Evolutionary conservation across 2,329 filamentous ascomycete species (phyloP), one percentile per base, ranked within the genome.

Genomic region (Endothia cerciana): DNA sequence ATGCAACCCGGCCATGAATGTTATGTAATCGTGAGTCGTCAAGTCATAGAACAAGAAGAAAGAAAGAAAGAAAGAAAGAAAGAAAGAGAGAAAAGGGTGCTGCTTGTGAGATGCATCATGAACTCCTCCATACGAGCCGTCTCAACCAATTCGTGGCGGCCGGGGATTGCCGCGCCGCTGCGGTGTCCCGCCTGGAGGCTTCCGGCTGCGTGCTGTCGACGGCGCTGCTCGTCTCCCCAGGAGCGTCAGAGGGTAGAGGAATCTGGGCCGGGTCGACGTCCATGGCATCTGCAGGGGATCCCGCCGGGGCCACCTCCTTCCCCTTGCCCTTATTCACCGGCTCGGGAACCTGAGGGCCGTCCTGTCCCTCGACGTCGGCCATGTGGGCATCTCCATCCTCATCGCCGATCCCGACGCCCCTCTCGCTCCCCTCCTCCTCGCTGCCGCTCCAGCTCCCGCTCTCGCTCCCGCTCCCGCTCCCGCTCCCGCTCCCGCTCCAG

Each of bases 81-180:
- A n/a, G n/a, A n/a, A n/a, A n/a, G n/a, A n/a, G n/a, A n/a, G n/a
- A n/a, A 63, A 81, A 4, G 28, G 22, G 22, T 79, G 67, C 82
- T 51, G 17, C 25, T 45, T 25, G 77, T 60, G 36, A 83, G 68
- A 25, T 80, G 75, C 66, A 78, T 79, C 13, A 81, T 73, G 68
- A 85, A 82, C 30, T 81, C 74, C 49, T 76, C 71, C 73, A 76
- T 38, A 55, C 40, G 7, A 69, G 64, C 13, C 51, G 63, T 38
- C 60, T 69, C 38, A 62, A 19, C 68, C 63, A 65, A 7, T 22
- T 63, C 7, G 25, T 51, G n/a, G 17, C 41, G n/a, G 45, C 47
- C 10, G 36, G 57, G 38, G 66, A 47, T 7, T 62, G 64, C 19
- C 40, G 55, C 17, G 60, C 40, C n/a, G 45, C 41, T 22, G 55